phyloP scores from a whole-genome alignment of 192 early-diverging fungal genomes.

The Coemansia sp. region DNA sequence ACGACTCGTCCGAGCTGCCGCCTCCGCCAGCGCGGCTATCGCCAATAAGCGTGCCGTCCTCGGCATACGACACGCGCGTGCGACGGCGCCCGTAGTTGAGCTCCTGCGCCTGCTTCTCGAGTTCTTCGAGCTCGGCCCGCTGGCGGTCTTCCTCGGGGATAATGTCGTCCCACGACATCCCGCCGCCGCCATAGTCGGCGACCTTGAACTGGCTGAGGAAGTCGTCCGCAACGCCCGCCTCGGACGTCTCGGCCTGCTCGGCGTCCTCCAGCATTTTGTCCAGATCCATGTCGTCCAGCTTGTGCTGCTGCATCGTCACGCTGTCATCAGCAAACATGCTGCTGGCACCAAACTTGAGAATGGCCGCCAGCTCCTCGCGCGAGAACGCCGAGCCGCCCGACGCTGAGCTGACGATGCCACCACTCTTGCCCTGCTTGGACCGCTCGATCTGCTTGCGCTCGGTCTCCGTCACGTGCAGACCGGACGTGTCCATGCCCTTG shows the following conservation, averaged over 20 bases:
- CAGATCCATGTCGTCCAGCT: conserved; percentile 90
- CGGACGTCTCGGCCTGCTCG: conserved; percentile 78
- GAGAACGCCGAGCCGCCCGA: conserved; percentile 55
- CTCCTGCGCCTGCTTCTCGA: conserved; percentile 56
- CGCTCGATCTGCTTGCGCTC: conserved; percentile 51
- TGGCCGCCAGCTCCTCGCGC: conserved; percentile 85
- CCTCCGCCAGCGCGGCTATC: conserved; percentile 18
- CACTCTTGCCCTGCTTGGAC: conserved; percentile 42
- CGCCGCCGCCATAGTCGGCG: conserved; percentile 72
- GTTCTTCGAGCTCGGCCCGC: conserved; percentile 60
- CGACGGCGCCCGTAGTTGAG: conserved; percentile 53
- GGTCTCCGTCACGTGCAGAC: conserved; percentile 56
- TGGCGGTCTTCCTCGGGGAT: conserved; percentile 83
- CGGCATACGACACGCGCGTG: conserved; percentile 58
- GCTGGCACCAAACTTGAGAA: conserved; percentile 98
- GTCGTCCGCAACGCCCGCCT: conserved; percentile 70
- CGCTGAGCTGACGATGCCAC: conserved; percentile 17
- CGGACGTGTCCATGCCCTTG: conserved; percentile 97
- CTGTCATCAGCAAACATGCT: conserved; percentile 84
- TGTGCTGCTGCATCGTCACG: conserved; percentile 56
- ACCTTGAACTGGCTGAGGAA: conserved; percentile 94
- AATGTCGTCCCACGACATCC: conserved; percentile 90
- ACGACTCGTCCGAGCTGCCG: conserved; percentile 26
- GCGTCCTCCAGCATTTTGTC: conserved; percentile 96
- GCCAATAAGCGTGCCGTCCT: conserved; percentile 49